Base-by-base conservation (phyloP, 2,329 filamentous ascomycete species). In the Paradendryphiella salina region DNA sequence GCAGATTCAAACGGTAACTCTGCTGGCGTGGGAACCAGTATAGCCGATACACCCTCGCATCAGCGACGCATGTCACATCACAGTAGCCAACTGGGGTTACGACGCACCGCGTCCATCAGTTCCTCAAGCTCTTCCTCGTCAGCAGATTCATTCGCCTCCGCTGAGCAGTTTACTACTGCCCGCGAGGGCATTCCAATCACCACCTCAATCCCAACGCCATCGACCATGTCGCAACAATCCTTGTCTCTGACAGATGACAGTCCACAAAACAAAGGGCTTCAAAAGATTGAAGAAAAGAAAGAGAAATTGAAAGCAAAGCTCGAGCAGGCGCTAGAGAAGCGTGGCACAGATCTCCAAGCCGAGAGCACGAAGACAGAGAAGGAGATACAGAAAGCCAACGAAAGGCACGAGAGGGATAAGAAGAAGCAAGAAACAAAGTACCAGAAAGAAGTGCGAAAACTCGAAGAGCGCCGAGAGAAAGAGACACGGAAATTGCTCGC, bases 401-500 rank as follows among this genome's bases (percentile, higher is more conserved):
- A 86, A 65, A 85, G 82, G 64, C 84, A 88, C 67, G 80, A 84
- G 37, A 78, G 76, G 39, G 84, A 87, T 57, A 64, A 63, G 50
- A 68, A 68, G 42, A 76, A 75, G 41, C 70, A 77, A 23, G 69
- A 74, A 54, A 68, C 73, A 7, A 75, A 75, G 47, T 76, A 73
- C 31, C 62, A 69, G 9, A 71, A 69, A 23, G 72, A 77, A 46
- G 68, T 85, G 0, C 81, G 82, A 35, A 88, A 86, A 65, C 82
- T 86, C 44, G 82, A 87, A 59, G 85, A 85, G 38, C 86, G 85
- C 59, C 85, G 86, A 60, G 79, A 81, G 56, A 80, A 79, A 10
- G 86, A 90, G 63, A 75, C 88, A 37, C 75, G 76, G 55, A 87
- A 85, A 70, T 73, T 88, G 2, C 83, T 89, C 56, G 80, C 84